Evolutionary conservation across 495 filamentous ascomycete genomes (phyloP), one percentile per base, ranked within the genome.

Genomic region (Penicillium coprophilum): DNA sequence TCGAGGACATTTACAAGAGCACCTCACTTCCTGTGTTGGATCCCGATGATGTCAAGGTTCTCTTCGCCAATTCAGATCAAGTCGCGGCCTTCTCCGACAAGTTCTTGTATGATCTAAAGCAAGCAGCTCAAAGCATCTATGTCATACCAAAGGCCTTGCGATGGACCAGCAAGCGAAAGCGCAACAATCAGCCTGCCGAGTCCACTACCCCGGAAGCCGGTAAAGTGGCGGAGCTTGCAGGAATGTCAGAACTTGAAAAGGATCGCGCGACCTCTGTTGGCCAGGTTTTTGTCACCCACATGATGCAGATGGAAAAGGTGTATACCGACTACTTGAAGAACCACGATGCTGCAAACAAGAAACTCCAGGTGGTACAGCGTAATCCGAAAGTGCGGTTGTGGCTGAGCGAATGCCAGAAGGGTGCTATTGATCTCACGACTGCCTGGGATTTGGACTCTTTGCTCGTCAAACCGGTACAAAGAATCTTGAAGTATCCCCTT

Each of bases 1-100:
- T 95, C 6, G 89, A 95, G 64, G 91, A 96, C 63, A 96, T 97
- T 43, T 98, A 97, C 77, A 95, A 92, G 70, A 90, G 88, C n/a
- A 97, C 94, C 0, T 91, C 90, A 0, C 87, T 88, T 58, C 86
- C 90, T 17, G 88, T 87, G 45, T 82, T 90, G 19, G 83, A 89
- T 50, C 80, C 78, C 17, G 87, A 92, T 44, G 95, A 96, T 54
- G 85, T 94, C 56, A 94, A 90, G 67, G 79, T 86, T 15, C 82
- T 98, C 19, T 98, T 98, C 66, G 84, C 87, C 47, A 98, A 97
- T 63, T 91, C 88, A 3, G 88, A 91, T 56, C 84, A 96, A 58
- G 85, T 97, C 60, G 87, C 91, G 54, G 79, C 81, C 15, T 96
- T 97, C 63, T 90, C 92, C 34, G 84, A 86, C 46, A 68, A 73